phyloP scores from a whole-genome alignment of 2,329 filamentous ascomycete genomes.

The Arthrobotrys iridis region DNA sequence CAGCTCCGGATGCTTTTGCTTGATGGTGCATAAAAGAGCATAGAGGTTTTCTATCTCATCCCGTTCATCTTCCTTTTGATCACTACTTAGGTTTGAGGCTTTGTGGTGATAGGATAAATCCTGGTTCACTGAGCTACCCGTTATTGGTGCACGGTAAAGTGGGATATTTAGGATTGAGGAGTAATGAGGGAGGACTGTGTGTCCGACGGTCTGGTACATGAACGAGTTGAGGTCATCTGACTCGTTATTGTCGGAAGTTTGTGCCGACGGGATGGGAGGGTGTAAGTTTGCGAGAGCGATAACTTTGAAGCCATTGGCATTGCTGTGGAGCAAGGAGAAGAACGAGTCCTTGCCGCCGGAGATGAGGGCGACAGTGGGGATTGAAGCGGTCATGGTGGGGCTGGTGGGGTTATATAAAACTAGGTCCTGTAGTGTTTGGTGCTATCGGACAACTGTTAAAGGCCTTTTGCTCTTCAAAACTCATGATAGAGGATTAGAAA shows the following conservation, averaged over 20 bases:
- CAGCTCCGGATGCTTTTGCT: slow-evolving; percentile 76
- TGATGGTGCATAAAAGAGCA: slow-evolving; percentile 75
- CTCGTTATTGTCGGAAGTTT: slow-evolving; percentile 21
- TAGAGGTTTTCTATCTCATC: slow-evolving; percentile 93
- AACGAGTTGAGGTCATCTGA: slow-evolving; percentile 84
- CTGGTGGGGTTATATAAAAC: neutral
- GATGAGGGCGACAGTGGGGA: slow-evolving; percentile 77
- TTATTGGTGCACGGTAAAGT: slow-evolving; percentile 81
- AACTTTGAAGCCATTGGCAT: slow-evolving; percentile 82
- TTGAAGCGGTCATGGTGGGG: slow-evolving; percentile 62
- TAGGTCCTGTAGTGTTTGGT: too few species aligned
- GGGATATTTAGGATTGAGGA: slow-evolving; percentile 80
- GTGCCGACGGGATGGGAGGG: slow-evolving; percentile 64
- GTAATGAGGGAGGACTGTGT: slow-evolving; percentile 86
- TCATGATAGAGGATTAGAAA: neutral
- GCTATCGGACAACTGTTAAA: too few species aligned
- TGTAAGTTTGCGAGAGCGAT: slow-evolving; percentile 90
- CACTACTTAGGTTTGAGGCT: neutral
- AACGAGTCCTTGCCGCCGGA: slow-evolving; percentile 98
- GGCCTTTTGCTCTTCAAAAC: neutral
- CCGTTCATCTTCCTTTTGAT: neutral
- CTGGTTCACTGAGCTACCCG: slow-evolving; percentile 75
- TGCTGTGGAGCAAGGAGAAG: slow-evolving; percentile 89
- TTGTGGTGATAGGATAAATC: slow-evolving; percentile 73
- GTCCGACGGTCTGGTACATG: slow-evolving; percentile 99